Conservation (phyloP, 1,284 basidiomycete genomes). For the Gomphus bonarii region DNA sequence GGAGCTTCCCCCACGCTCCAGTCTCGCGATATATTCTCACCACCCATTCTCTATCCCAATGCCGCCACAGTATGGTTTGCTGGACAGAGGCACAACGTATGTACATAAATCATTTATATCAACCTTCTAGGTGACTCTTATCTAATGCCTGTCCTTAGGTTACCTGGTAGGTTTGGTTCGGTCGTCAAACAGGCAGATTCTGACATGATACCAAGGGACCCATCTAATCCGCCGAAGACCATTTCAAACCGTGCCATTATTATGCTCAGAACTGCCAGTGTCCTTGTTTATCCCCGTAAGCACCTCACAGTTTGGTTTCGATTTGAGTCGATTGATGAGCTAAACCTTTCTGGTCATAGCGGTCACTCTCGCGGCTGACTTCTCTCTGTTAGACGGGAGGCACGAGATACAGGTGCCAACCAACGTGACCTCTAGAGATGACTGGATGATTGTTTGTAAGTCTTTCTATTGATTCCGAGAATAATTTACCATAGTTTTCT, state of each 20-base stretch:
- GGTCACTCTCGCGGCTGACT: constrained; percentile 22
- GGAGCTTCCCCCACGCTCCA: neutral
- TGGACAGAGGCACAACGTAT: constrained; percentile 23
- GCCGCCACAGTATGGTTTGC: constrained; percentile 30
- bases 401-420: constrained; percentile 23
- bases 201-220: constrained; percentile 23
- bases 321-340: neutral
- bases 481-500: neutral
- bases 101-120: constrained; percentile 12
- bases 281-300: constrained; percentile 26
- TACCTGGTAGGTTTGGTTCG: neutral
- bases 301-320: constrained; percentile 1
- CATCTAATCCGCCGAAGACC: constrained; percentile 19
- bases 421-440: constrained; percentile 18
- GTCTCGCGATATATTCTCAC: constrained; percentile 25
- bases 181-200: neutral
- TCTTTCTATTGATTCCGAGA: constrained; percentile 9
- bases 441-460: constrained; percentile 30
- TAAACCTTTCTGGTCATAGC: neutral
- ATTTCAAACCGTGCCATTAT: constrained; percentile 25
- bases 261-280: constrained; percentile 19
- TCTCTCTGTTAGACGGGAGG: constrained; percentile 24
- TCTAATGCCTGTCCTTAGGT: neutral
- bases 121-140: neutral
- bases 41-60: constrained; percentile 31